These are phyloP conservation scores for Glycine soja DNA, from an alignment of 306 rosid genomes.

Conservation along the genomic window DNA sequence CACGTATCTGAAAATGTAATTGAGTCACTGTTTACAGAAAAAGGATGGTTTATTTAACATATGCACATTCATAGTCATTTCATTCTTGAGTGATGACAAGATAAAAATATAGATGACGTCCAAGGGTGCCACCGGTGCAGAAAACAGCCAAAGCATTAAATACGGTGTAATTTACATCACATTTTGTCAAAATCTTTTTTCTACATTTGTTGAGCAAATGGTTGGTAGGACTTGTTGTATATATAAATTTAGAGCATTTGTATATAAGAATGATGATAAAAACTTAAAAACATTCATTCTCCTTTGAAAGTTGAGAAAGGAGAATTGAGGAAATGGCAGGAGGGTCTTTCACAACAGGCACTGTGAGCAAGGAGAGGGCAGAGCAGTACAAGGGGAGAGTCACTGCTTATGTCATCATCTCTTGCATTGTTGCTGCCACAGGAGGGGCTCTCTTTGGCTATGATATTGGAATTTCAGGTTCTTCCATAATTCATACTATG, in stretches of 20 bases:
- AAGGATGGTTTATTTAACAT: not conserved
- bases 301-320: slow-evolving; percentile 11
- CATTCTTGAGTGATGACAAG: not conserved
- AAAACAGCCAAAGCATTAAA: slow-evolving; percentile 11
- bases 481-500: slow-evolving; percentile 16
- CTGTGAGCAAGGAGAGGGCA: slow-evolving; percentile 75
- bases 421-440: slow-evolving; percentile 81
- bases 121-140: slow-evolving; percentile 4
- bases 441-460: slow-evolving; percentile 95
- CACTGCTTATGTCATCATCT: slow-evolving; percentile 70
- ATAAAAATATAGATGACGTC: not conserved
- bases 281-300: not conserved
- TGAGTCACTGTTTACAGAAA: not conserved
- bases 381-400: slow-evolving; percentile 72
- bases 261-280: slow-evolving; percentile 17
- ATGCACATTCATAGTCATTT: not conserved
- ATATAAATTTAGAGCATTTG: not conserved
- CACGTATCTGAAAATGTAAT: not conserved
- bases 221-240: not conserved
- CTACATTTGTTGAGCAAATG: not conserved
- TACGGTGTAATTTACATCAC: not conserved
- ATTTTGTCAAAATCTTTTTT: not conserved
- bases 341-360: slow-evolving; percentile 63
- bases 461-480: slow-evolving; percentile 97
- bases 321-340: slow-evolving; percentile 67